A percentile compares a stretch with the other conserved stretches of the same genome.
These are phyloP conservation scores for Mortierella sp. DNA, from an alignment of 371 early-diverging fungal species.

Conservation along the genomic window DNA sequence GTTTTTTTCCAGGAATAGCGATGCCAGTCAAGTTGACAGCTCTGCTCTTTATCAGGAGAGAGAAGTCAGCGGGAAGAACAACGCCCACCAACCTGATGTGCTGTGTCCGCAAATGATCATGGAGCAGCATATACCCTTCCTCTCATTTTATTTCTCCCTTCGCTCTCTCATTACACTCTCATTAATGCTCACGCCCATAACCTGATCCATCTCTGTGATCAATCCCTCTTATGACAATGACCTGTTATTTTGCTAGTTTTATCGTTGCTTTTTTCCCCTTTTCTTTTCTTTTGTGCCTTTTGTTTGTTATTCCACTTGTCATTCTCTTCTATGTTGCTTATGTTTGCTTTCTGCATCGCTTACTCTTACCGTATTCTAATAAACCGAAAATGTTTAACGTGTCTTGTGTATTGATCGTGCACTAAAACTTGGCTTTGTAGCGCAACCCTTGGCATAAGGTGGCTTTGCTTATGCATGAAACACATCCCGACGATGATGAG, in stretches of 20 bases:
- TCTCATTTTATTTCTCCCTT: not conserved
- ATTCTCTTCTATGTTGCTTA: not conserved
- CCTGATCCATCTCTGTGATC: not conserved
- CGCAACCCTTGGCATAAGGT: too few relatives aligned
- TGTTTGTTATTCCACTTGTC: constrained; percentile 2
- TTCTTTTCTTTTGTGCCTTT: not conserved
- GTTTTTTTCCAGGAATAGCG: not conserved
- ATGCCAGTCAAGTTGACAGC: not conserved
- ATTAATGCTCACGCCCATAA: not conserved
- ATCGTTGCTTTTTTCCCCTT: not conserved
- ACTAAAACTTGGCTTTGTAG: too few relatives aligned
- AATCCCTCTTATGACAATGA: not conserved
- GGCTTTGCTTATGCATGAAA: too few relatives aligned
- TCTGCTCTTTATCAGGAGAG: not conserved
- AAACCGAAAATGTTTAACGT: not conserved
- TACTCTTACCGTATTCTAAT: not conserved
- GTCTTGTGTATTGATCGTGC: too few relatives aligned
- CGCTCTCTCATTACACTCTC: not conserved
- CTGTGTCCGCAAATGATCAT: not conserved
- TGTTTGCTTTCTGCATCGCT: not conserved
- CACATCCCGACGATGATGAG: too few relatives aligned
- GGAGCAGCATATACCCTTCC: constrained; percentile 2
- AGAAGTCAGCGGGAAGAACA: not conserved
- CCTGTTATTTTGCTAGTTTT: not conserved
- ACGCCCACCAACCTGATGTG: not conserved